Evolutionary conservation across 1,139 yeast species (phyloP).

Genomic region (Komagataea norvegica): DNA sequence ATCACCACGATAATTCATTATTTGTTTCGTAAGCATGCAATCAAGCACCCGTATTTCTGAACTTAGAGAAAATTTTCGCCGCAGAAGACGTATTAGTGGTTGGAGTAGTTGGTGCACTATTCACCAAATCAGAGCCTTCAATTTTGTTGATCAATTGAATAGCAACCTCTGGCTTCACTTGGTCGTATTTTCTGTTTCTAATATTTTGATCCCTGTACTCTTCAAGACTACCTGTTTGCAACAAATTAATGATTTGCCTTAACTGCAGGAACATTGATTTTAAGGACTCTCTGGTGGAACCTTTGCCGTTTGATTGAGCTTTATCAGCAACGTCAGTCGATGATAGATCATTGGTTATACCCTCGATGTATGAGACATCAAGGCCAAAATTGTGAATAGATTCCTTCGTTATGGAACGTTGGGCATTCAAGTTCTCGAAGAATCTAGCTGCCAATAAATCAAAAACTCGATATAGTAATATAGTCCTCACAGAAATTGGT

Average conservation of each 20-base stretch:
- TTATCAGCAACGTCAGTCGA: constrained; percentile 19
- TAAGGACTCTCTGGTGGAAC: constrained; percentile 31
- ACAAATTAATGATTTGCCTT: constrained; percentile 56
- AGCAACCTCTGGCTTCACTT: constrained; percentile 59
- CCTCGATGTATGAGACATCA: constrained; percentile 58
- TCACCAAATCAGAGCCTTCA: constrained; percentile 1
- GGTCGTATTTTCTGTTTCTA: constrained; percentile 56
- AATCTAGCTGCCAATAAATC: constrained; percentile 78
- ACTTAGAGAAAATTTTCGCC: constrained; percentile 10
- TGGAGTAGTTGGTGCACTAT: constrained; percentile 2
- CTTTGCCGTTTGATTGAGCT: constrained; percentile 8
- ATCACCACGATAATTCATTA: too few relatives aligned
- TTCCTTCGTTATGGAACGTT: constrained; percentile 38
- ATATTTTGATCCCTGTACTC: constrained; percentile 49
- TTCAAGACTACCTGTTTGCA: constrained; percentile 46
- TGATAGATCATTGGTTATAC: constrained; percentile 41
- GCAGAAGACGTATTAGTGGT: constrained; percentile 8
- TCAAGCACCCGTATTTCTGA: constrained; percentile 3
- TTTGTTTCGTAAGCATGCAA: not conserved
- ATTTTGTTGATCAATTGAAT: constrained; percentile 41
- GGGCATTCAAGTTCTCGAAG: constrained; percentile 52
- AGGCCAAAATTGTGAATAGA: constrained; percentile 53
- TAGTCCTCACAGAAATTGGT: constrained; percentile 71
- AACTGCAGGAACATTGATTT: constrained; percentile 54
- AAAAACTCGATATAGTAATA: constrained; percentile 79